phyloP scores from a whole-genome alignment of 768 basidiomycete genomes.

The Pleurotus cornucopiae region DNA sequence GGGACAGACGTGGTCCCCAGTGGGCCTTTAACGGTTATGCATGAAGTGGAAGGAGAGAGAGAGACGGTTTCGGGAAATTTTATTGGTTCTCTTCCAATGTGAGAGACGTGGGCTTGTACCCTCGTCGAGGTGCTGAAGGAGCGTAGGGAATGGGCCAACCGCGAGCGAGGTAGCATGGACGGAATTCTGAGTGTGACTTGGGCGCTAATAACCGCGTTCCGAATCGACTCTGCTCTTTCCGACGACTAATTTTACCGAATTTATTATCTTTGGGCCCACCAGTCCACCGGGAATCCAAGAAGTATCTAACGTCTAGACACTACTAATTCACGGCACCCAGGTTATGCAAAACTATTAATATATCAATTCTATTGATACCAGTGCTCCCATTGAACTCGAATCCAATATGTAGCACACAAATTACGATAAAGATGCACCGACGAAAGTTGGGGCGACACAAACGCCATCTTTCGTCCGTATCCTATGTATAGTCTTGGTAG shows the following conservation, averaged over 20 bases:
- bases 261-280: no score
- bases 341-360: no score
- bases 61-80: slow-evolving; percentile 38
- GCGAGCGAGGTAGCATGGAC: slow-evolving; percentile 3
- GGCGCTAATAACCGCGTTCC: neutral
- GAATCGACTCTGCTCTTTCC: neutral
- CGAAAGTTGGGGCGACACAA: slow-evolving; percentile 73
- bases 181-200: neutral
- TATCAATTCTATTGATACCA: no score
- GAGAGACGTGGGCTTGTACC: slow-evolving; percentile 44
- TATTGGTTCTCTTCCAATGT: slow-evolving; percentile 60
- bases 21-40: slow-evolving; percentile 40
- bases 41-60: slow-evolving; percentile 33
- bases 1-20: slow-evolving; percentile 43
- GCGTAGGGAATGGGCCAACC: neutral
- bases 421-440: slow-evolving; percentile 92
- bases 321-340: no score
- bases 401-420: neutral
- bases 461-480: slow-evolving; percentile 86
- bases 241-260: no score
- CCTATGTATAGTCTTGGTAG: slow-evolving; percentile 71
- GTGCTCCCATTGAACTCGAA: neutral
- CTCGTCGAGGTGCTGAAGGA: slow-evolving; percentile 4
- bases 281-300: no score
- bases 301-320: no score